phyloP scores from a whole-genome alignment of 306 rosid species.

The Betula pendula region DNA sequence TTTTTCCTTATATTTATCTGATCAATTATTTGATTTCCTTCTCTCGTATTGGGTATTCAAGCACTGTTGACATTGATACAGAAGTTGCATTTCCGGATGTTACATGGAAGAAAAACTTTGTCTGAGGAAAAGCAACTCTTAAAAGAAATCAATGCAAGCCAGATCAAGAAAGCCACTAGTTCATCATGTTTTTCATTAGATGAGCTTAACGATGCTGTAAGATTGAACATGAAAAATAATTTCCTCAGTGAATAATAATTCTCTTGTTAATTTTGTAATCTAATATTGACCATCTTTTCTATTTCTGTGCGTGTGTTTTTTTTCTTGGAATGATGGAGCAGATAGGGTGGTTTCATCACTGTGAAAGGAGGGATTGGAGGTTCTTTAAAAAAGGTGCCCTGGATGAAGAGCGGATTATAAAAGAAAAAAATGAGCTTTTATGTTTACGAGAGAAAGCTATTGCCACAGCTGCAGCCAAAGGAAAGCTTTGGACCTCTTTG shows the following conservation, averaged over 20 bases:
- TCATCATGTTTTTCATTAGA: slow-evolving; percentile 16
- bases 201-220: slow-evolving; percentile 12
- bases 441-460: slow-evolving; percentile 16
- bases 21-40: neutral
- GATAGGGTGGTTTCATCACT: neutral
- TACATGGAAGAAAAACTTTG: slow-evolving; percentile 27
- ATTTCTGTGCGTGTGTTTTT: neutral
- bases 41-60: neutral
- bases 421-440: slow-evolving; percentile 9
- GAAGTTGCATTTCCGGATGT: slow-evolving; percentile 33
- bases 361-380: neutral
- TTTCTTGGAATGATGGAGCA: neutral
- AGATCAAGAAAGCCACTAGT: neutral
- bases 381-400: neutral
- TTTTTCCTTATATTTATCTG: neutral
- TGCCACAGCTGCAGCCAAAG: slow-evolving; percentile 21
- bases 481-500: slow-evolving; percentile 21
- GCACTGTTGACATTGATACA: slow-evolving; percentile 6
- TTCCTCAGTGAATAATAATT: no score
- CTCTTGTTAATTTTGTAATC: neutral
- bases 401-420: neutral
- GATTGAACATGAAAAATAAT: neutral
- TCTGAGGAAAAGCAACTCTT: slow-evolving; percentile 35
- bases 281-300: neutral
- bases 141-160: slow-evolving; percentile 24